phyloP scores from a whole-genome alignment of 2,329 filamentous ascomycete genomes.

The Hortaea werneckii region DNA sequence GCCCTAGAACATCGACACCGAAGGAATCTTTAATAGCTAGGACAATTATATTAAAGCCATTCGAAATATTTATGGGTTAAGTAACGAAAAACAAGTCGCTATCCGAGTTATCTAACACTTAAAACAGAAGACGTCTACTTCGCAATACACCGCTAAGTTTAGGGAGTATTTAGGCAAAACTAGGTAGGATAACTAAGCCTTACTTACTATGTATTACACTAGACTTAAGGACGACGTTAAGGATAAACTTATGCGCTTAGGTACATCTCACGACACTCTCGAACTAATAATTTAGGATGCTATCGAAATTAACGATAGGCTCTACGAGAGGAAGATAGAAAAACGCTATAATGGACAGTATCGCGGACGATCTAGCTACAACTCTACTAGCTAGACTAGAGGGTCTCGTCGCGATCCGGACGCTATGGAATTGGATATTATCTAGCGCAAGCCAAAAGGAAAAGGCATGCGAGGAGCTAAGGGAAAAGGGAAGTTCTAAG shows the following conservation, averaged over 20 bases:
- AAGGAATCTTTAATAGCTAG: too few relatives aligned
- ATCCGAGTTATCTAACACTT: too few relatives aligned
- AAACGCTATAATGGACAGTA: background rate
- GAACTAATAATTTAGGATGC: background rate
- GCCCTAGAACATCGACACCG: too few relatives aligned
- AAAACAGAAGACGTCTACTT: too few relatives aligned
- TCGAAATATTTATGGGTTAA: too few relatives aligned
- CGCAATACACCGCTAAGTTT: too few relatives aligned
- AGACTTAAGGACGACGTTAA: conserved; percentile 3
- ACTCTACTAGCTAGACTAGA: background rate
- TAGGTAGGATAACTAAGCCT: too few relatives aligned
- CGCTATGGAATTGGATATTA: background rate
- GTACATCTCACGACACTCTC: background rate
- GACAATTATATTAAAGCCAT: too few relatives aligned
- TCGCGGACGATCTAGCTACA: background rate
- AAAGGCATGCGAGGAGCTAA: conserved; percentile 9
- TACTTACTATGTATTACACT: too few relatives aligned
- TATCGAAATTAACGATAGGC: background rate
- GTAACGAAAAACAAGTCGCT: too few relatives aligned
- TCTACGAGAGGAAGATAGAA: too few relatives aligned
- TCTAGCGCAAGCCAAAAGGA: conserved; percentile 6
- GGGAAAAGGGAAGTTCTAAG: background rate
- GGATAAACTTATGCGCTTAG: conserved; percentile 1
- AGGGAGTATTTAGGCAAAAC: too few relatives aligned
- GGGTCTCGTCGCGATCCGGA: background rate